phyloP scores from a whole-genome alignment of 495 filamentous ascomycete species.

The Penicillium dipodomyicola region DNA sequence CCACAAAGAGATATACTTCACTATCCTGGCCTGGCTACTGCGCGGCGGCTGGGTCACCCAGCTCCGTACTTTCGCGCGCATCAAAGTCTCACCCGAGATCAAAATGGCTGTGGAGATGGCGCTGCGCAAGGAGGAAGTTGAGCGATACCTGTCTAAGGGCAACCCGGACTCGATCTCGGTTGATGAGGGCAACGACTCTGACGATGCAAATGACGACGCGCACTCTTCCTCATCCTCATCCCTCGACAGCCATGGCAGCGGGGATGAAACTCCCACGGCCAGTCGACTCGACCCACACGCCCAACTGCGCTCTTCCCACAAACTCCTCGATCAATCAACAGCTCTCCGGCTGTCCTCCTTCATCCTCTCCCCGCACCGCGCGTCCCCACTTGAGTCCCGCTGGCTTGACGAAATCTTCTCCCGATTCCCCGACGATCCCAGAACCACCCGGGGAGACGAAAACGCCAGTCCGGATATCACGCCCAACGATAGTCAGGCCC shows the following conservation, averaged over 20 bases:
- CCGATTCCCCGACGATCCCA: conserved; percentile 47
- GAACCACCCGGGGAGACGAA: conserved; percentile 11
- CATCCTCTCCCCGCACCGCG: conserved; percentile 54
- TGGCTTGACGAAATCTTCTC: conserved; percentile 70
- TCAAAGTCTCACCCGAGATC: conserved; percentile 55
- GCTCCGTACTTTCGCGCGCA: conserved; percentile 82
- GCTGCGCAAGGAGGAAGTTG: conserved; percentile 44
- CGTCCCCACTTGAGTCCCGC: conserved; percentile 60
- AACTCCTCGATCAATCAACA: conserved; percentile 39
- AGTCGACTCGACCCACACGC: conserved; percentile 29
- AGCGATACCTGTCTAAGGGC: conserved; percentile 40
- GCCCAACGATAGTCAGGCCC: conserved; percentile 47
- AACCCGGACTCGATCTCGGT: conserved; percentile 14
- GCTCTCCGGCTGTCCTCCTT: conserved; percentile 43
- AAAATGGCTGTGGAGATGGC: conserved; percentile 48
- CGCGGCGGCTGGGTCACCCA: conserved; percentile 91
- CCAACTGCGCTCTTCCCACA: conserved; percentile 36
- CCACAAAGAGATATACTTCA: conserved; percentile 80
- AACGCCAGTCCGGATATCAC: conserved; percentile 20
- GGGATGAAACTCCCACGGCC: conserved; percentile 39
- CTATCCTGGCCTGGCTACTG: conserved; percentile 89
- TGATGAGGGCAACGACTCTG: conserved; percentile 20
- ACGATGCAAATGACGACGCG: conserved; percentile 25
- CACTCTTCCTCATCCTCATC: conserved; percentile 45
- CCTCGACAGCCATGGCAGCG: conserved; percentile 41